Conservation (phyloP, 805 yeast genomes). For the Yarrowia porcina region DNA sequence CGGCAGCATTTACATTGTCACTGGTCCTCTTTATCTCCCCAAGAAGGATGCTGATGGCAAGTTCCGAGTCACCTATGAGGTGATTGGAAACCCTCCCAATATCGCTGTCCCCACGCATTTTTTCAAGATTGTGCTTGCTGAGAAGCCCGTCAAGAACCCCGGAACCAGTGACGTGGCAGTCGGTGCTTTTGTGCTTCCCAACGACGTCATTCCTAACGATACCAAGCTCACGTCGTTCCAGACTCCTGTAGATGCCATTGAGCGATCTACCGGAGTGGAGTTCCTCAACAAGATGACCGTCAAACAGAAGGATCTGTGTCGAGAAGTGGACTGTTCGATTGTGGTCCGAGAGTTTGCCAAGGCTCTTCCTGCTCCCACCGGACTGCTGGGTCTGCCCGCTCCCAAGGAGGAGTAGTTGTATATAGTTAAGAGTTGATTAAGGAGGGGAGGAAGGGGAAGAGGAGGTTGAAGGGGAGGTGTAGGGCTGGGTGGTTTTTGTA, state of each 20-base stretch:
- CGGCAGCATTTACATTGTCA: constrained; percentile 75
- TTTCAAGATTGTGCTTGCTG: constrained; percentile 86
- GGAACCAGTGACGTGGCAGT: constrained; percentile 49
- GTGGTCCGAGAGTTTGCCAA: constrained; percentile 72
- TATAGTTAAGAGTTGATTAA: not conserved
- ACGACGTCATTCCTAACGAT: constrained; percentile 68
- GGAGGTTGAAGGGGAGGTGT: too few relatives aligned
- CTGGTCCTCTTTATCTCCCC: constrained; percentile 92
- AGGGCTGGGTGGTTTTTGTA: too few relatives aligned
- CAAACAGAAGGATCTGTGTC: constrained; percentile 64
- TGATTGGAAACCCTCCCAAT: constrained; percentile 94
- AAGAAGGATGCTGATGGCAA: constrained; percentile 78
- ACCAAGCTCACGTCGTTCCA: constrained; percentile 71
- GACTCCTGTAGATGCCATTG: constrained; percentile 87
- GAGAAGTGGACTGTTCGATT: constrained; percentile 74
- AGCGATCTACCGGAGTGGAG: constrained; percentile 80
- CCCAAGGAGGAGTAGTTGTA: constrained; percentile 1
- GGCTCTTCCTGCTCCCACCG: constrained; percentile 37
- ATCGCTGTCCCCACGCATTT: constrained; percentile 98
- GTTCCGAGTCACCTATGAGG: constrained; percentile 79
- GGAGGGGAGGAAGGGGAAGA: too few relatives aligned
- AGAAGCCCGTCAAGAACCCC: constrained; percentile 47
- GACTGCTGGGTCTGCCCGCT: not conserved
- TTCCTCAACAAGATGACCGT: constrained; percentile 67
- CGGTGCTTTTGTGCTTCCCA: constrained; percentile 93